A percentile compares a stretch with the other conserved stretches of the same genome.
These are phyloP conservation scores for Senecio squalidus DNA, from an alignment of 140 eudicot genomes.

Conservation along the genomic window DNA sequence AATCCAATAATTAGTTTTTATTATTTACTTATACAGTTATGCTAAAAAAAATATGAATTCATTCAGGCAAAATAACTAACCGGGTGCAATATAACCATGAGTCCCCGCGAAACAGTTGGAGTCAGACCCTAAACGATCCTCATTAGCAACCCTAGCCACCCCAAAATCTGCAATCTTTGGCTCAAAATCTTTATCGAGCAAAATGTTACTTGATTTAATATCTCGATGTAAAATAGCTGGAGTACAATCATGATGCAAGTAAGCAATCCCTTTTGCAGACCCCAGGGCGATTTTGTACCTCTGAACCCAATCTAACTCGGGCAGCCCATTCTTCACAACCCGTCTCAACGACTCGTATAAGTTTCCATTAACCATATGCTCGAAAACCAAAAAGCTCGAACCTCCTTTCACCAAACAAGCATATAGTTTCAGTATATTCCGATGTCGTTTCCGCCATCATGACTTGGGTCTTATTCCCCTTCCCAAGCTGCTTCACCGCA, in stretches of 20 bases:
- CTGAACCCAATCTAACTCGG: constrained; percentile 69
- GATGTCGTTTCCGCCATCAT: constrained; percentile 68
- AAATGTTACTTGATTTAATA: constrained; percentile 76
- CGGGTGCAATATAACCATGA: constrained; percentile 95
- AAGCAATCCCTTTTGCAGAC: constrained; percentile 89
- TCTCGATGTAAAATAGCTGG: constrained; percentile 78
- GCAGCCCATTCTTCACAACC: constrained; percentile 49
- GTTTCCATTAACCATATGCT: constrained; percentile 88
- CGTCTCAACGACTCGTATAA: constrained; percentile 56
- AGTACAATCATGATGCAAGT: constrained; percentile 85
- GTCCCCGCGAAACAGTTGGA: constrained; percentile 72
- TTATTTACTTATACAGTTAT: neutral
- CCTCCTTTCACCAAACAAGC: constrained; percentile 66
- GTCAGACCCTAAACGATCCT: constrained; percentile 42
- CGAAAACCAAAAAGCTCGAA: constrained; percentile 69
- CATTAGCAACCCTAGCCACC: constrained; percentile 49
- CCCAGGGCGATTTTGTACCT: constrained; percentile 76
- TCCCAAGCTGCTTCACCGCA: constrained; percentile 82
- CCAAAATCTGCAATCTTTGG: constrained; percentile 94
- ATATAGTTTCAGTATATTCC: constrained; percentile 72
- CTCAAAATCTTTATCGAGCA: constrained; percentile 78
- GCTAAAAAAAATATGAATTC: neutral
- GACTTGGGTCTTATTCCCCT: constrained; percentile 41
- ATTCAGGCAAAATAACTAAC: constrained; percentile 32
- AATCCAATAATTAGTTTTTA: neutral